Evolutionary conservation across 202 grass and related monocot species (phyloP).

Genomic region (Schoenoplectus triqueter): DNA sequence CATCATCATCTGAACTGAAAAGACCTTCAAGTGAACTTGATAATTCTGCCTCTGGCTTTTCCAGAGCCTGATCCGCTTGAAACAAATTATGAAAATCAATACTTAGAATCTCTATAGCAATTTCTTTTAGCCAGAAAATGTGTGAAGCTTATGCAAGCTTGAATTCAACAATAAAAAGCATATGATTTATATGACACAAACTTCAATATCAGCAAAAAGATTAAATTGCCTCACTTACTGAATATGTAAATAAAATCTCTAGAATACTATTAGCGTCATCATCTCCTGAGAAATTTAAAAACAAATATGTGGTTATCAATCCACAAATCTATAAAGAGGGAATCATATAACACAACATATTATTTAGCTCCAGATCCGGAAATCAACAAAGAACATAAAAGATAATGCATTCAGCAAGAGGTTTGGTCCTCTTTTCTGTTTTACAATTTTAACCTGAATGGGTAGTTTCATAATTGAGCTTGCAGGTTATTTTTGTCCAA

Average conservation of each 20-base stretch:
- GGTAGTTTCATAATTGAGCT: neutral
- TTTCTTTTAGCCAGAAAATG: neutral
- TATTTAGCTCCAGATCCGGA: neutral
- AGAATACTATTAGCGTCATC: conserved; percentile 64
- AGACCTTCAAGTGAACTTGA: conserved; percentile 67
- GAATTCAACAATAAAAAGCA: conserved; percentile 12
- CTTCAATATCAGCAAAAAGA: neutral
- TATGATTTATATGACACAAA: neutral
- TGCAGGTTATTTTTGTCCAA: neutral
- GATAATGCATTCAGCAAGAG: neutral
- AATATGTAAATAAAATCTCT: conserved; percentile 60
- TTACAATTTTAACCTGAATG: too few relatives aligned
- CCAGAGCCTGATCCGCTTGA: conserved; percentile 48
- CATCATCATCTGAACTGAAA: conserved; percentile 75
- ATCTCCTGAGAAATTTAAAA: conserved; percentile 50
- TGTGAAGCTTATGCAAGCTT: neutral
- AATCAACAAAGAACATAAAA: neutral
- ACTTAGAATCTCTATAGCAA: neutral
- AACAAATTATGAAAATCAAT: conserved; percentile 42
- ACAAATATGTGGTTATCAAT: neutral
- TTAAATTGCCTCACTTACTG: conserved; percentile 59
- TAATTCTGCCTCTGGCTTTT: conserved; percentile 57
- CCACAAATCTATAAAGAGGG: conserved; percentile 1
- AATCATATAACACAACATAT: neutral
- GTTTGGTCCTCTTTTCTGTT: too few relatives aligned